Evolutionary conservation across 2,329 filamentous ascomycete species (phyloP).

Genomic region (Botrytis elliptica): DNA sequence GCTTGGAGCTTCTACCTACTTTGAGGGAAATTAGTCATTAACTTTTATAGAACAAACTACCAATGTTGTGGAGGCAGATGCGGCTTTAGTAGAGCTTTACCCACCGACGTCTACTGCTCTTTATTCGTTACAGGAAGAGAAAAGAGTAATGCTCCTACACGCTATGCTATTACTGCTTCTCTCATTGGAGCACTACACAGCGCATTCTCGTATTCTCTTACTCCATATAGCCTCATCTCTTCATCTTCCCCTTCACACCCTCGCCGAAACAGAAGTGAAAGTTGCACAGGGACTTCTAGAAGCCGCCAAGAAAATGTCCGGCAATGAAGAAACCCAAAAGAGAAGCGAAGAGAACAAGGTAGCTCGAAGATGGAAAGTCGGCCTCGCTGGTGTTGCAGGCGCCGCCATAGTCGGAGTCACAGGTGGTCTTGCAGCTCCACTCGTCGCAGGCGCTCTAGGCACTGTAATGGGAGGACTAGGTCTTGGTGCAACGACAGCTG

Average conservation of each 20-base stretch:
- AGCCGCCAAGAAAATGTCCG: conserved; percentile 68
- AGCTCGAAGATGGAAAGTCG: conserved; percentile 83
- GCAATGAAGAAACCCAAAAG: conserved; percentile 70
- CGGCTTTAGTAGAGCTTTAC: conserved; percentile 51
- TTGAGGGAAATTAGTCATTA: neutral
- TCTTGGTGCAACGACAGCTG: conserved; percentile 70
- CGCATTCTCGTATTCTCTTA: conserved; percentile 70
- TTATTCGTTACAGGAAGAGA: conserved; percentile 57
- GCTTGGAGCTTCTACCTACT: neutral
- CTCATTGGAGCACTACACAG: conserved; percentile 74
- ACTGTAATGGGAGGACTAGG: conserved; percentile 71
- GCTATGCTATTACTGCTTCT: conserved; percentile 69
- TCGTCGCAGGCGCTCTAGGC: conserved; percentile 44
- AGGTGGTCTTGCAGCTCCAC: conserved; percentile 72
- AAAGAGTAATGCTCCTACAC: conserved; percentile 67
- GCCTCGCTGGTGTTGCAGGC: conserved; percentile 82
- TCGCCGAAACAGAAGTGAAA: conserved; percentile 71
- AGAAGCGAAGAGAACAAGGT: conserved; percentile 68
- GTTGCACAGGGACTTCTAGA: conserved; percentile 73
- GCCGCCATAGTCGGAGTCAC: conserved; percentile 74
- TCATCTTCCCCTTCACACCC: conserved; percentile 60
- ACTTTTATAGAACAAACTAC: conserved; percentile 37
- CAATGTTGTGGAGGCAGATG: conserved; percentile 50
- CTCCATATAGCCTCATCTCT: conserved; percentile 69
- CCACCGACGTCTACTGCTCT: conserved; percentile 61